Base-by-base conservation (phyloP, 768 basidiomycete species). In the Botryobasidium botryosum region DNA sequence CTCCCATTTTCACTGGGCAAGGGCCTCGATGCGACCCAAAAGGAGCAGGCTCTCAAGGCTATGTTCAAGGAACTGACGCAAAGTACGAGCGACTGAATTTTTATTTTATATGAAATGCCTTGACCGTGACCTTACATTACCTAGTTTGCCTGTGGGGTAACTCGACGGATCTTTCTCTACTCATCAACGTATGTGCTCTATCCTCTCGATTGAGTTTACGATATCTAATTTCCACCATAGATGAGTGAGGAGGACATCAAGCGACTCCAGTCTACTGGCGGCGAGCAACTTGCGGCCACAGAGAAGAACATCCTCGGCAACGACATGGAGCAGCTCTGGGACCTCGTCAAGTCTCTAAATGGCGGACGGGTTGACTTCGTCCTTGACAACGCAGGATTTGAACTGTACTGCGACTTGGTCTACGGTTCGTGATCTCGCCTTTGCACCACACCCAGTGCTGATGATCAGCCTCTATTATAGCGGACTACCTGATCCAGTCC, bases 201-300 rank as follows among this genome's bases (percentile, higher is more conserved):
- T 32, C 21, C 24, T 33, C n/a, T n/a, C n/a, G n/a, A n/a, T n/a
- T n/a, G n/a, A n/a, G n/a, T n/a, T n/a, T n/a, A n/a, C n/a, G n/a
- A n/a, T n/a, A n/a, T n/a, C n/a, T n/a, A n/a, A n/a, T n/a, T n/a
- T n/a, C n/a, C n/a, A n/a, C n/a, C n/a, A 6, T 23, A 56, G 53
- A 92, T 94, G 90, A 83, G 83, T 5, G 91, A 96, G 62, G 90
- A 94, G 25, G 90, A 94, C 60, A 94, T 96, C 64, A 90, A 88
- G 59, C 73, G 79, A 36, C 69, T 94, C n/a, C 91, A 96, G 58
- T 90, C 88, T 12, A 92, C 90, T 15, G 91, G 90, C 10, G 87
- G 88, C n/a, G 91, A 88, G 37, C 76, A 86, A 49, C 76, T 96
- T 36, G 90, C 90, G 2, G 85, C 87, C 1, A 90, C 91, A 1